Evolutionary conservation across 352 stramenopile genomes (phyloP).

Genomic region (Globisporangium lucens): DNA sequence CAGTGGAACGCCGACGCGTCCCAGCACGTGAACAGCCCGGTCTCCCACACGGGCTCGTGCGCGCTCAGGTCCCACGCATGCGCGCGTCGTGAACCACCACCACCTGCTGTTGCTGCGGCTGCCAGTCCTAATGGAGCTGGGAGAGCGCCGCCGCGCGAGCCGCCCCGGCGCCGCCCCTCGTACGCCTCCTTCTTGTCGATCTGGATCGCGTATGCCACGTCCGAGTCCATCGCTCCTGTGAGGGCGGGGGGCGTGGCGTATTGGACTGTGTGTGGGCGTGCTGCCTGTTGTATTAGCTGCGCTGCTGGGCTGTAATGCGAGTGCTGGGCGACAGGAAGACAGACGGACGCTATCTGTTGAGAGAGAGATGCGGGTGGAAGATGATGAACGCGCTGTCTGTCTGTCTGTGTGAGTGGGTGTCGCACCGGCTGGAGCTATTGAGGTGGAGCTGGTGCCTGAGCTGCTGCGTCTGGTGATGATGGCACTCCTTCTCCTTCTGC

Average conservation of each 20-base stretch:
- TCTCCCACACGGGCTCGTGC: constrained; percentile 11
- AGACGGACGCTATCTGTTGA: too few species aligned
- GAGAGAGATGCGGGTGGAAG: too few species aligned
- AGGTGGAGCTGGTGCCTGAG: too few species aligned
- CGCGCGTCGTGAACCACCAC: neutral
- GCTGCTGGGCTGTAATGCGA: too few species aligned
- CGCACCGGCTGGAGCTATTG: too few species aligned
- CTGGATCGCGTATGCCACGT: constrained; percentile 12
- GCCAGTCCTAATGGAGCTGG: neutral
- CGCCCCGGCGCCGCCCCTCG: neutral
- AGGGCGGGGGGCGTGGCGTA: neutral
- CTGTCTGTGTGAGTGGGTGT: too few species aligned
- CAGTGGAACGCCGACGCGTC: constrained; percentile 15
- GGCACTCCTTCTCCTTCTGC: too few species aligned
- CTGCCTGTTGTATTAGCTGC: too few species aligned
- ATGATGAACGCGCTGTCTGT: too few species aligned
- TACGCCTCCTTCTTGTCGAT: constrained; percentile 17
- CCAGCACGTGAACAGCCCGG: constrained; percentile 12
- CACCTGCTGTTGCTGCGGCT: neutral
- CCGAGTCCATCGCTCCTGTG: neutral
- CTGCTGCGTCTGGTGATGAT: too few species aligned
- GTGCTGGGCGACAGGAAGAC: too few species aligned
- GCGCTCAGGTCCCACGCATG: neutral
- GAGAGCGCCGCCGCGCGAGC: constrained; percentile 5
- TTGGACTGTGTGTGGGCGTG: too few species aligned